Evolutionary conservation across 768 basidiomycete genomes (phyloP).

Genomic region (Suillus alpinus): DNA sequence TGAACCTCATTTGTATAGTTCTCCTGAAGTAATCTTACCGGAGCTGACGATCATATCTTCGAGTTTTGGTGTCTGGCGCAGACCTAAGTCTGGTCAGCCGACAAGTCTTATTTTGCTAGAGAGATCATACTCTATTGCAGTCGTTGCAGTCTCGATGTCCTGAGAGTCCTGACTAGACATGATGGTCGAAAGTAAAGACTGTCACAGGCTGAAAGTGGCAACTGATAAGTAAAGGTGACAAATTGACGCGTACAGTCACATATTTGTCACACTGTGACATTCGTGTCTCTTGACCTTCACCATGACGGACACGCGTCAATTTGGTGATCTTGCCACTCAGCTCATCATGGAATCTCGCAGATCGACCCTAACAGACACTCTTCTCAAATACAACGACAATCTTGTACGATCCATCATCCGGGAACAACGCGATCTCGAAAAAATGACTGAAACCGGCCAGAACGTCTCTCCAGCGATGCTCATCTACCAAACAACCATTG

Average conservation of each 20-base stretch:
- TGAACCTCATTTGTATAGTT: neutral
- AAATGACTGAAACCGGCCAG: constrained; percentile 42
- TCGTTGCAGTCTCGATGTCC: constrained; percentile 45
- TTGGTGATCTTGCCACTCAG: constrained; percentile 83
- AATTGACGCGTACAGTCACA: constrained; percentile 10
- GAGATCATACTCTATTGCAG: constrained; percentile 34
- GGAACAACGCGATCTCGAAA: constrained; percentile 88
- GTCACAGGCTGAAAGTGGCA: constrained; percentile 1
- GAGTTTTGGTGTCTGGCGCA: constrained; percentile 81
- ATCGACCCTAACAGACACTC: constrained; percentile 76
- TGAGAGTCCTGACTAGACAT: constrained; percentile 40
- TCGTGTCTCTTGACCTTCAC: constrained; percentile 2
- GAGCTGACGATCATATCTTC: constrained; percentile 93
- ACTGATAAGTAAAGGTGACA: constrained; percentile 7
- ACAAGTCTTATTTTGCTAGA: neutral
- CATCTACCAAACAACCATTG: constrained; percentile 85
- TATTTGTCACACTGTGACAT: constrained; percentile 9
- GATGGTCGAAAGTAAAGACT: constrained; percentile 13
- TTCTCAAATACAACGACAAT: constrained; percentile 89
- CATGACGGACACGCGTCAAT: constrained; percentile 59
- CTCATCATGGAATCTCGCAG: constrained; percentile 85
- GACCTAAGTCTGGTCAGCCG: constrained; percentile 34
- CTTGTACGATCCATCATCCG: constrained; percentile 84
- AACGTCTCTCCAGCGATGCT: constrained; percentile 60
- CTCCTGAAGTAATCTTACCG: constrained; percentile 47